Evolutionary conservation across 495 filamentous ascomycete species (phyloP).

Genomic region (Lepraria neglecta): DNA sequence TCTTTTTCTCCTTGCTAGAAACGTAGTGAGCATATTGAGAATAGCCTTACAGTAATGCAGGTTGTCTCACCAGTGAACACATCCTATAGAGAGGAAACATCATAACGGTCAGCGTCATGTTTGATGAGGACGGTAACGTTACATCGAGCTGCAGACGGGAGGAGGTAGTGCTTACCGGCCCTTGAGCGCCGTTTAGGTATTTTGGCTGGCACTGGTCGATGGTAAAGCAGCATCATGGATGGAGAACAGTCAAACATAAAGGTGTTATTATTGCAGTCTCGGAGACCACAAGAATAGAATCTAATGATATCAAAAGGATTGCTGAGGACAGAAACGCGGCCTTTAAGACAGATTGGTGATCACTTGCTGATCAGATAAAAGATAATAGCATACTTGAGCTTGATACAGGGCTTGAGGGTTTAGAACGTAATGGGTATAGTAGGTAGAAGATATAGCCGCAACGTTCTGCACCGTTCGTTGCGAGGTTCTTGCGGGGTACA

Average conservation of each 20-base stretch:
- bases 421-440: constrained; percentile 24
- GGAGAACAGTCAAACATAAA: constrained; percentile 28
- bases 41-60: constrained; percentile 4
- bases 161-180: constrained; percentile 45
- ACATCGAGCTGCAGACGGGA: not conserved
- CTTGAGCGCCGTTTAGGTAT: constrained; percentile 54
- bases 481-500: constrained; percentile 15
- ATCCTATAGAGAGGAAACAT: constrained; percentile 38
- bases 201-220: constrained; percentile 51
- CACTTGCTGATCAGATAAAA: constrained; percentile 22
- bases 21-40: constrained; percentile 3
- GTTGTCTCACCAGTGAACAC: constrained; percentile 50
- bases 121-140: not conserved
- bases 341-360: constrained; percentile 25
- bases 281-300: constrained; percentile 14
- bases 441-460: constrained; percentile 27
- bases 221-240: constrained; percentile 51
- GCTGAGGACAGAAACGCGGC: constrained; percentile 17
- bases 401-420: constrained; percentile 26
- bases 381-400: constrained; percentile 21
- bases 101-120: constrained; percentile 18
- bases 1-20: constrained; percentile 53
- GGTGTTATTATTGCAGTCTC: constrained; percentile 14
- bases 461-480: constrained; percentile 13
- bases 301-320: not conserved